phyloP scores from a whole-genome alignment of 2,329 filamentous ascomycete genomes.

The Botrytis aclada region DNA sequence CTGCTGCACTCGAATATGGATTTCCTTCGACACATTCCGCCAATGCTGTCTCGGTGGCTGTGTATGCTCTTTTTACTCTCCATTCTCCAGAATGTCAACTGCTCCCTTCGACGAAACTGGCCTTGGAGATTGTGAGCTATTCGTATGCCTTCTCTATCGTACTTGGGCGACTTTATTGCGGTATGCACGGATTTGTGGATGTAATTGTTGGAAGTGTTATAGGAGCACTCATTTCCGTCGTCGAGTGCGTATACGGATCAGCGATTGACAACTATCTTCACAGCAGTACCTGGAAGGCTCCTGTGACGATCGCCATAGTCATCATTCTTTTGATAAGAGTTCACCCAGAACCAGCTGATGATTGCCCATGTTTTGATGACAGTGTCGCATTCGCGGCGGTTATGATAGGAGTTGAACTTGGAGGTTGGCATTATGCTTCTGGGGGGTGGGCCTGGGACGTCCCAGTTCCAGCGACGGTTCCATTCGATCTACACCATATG shows the following conservation, averaged over 20 bases:
- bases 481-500: conserved; percentile 63
- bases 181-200: conserved; percentile 97
- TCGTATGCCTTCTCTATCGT: conserved; percentile 88
- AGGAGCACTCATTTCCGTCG: conserved; percentile 61
- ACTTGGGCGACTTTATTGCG: conserved; percentile 88
- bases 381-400: conserved; percentile 91
- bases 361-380: conserved; percentile 96
- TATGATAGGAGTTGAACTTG: conserved; percentile 77
- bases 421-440: conserved; percentile 71
- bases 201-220: conserved; percentile 77
- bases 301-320: conserved; percentile 60
- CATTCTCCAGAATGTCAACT: conserved; percentile 62
- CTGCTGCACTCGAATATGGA: conserved; percentile 90
- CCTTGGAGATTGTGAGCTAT: conserved; percentile 69
- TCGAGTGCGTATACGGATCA: conserved; percentile 60
- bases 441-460: conserved; percentile 47
- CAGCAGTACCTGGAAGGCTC: conserved; percentile 59
- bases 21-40: conserved; percentile 97
- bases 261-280: conserved; percentile 70
- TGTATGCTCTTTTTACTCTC: conserved; percentile 75
- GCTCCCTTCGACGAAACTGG: conserved; percentile 54
- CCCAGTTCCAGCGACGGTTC: conserved; percentile 55
- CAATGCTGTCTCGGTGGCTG: conserved; percentile 90
- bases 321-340: conserved; percentile 78
- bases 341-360: conserved; percentile 92